These are phyloP conservation scores for Lunasporangiospora selenospora DNA, from an alignment of 192 early-diverging fungal genomes.

Conservation along the genomic window DNA sequence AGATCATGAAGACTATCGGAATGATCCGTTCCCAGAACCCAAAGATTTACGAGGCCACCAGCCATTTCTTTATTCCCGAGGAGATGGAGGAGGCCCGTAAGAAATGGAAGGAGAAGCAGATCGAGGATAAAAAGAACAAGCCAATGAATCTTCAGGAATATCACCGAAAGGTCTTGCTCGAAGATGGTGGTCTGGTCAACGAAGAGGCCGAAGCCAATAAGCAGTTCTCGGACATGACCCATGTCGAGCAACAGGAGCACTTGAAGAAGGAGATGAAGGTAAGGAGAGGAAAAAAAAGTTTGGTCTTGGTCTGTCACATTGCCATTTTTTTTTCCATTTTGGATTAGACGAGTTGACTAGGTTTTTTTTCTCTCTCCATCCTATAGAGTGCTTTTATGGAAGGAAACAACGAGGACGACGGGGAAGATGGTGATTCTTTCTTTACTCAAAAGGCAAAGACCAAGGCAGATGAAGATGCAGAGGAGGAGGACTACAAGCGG, in stretches of 20 bases:
- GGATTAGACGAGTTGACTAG: too few species aligned
- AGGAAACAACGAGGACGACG: slow-evolving; percentile 52
- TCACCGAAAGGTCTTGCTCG: slow-evolving; percentile 80
- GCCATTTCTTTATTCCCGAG: slow-evolving; percentile 79
- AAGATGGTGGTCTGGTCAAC: slow-evolving; percentile 58
- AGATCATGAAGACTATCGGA: slow-evolving; percentile 93
- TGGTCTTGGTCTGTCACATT: too few species aligned
- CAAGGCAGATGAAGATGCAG: slow-evolving; percentile 75
- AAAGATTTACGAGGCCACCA: slow-evolving; percentile 80
- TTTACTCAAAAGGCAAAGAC: slow-evolving; percentile 78
- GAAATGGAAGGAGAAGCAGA: slow-evolving; percentile 73
- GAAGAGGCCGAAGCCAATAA: slow-evolving; percentile 55
- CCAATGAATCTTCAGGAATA: slow-evolving; percentile 86
- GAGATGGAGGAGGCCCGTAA: slow-evolving; percentile 65
- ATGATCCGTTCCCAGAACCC: slow-evolving; percentile 79
- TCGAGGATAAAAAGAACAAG: slow-evolving; percentile 61
- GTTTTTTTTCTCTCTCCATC: too few species aligned
- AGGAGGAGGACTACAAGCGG: slow-evolving; percentile 89
- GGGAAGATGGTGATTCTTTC: slow-evolving; percentile 72
- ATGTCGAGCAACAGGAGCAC: slow-evolving; percentile 85
- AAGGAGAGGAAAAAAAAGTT: too few species aligned
- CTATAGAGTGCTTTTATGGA: slow-evolving; percentile 47
- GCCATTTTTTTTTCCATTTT: too few species aligned
- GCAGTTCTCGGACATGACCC: slow-evolving; percentile 57
- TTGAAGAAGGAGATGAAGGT: slow-evolving; percentile 78